Conservation (phyloP, 345 rosid species). For the Pugionium cornutum region DNA sequence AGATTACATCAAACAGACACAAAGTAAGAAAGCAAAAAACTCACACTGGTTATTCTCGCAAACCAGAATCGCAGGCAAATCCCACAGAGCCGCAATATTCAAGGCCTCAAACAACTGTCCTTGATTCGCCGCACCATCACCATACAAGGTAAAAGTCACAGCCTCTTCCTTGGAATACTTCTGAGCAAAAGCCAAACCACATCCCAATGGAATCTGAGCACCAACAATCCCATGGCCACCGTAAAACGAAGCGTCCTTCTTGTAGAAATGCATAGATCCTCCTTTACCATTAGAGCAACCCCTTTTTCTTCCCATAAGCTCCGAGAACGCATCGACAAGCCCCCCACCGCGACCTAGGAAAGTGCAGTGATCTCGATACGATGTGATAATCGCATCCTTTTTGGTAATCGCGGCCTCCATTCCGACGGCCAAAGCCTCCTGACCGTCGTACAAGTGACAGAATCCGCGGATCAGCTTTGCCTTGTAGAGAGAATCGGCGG, state of each 20-base stretch:
- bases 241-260: conserved; percentile 78
- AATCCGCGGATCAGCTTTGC: conserved; percentile 95
- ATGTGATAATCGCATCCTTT: conserved; percentile 78
- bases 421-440: conserved; percentile 88
- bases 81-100: conserved; percentile 93
- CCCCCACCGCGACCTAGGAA: conserved; percentile 86
- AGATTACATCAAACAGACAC: neutral
- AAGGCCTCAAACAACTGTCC: conserved; percentile 98
- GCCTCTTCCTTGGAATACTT: conserved; percentile 85
- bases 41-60: conserved; percentile 98
- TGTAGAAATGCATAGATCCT: conserved; percentile 97
- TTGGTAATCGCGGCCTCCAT: conserved; percentile 94
- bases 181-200: conserved; percentile 95
- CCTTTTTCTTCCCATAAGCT: conserved; percentile 91
- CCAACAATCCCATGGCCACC: conserved; percentile 99
- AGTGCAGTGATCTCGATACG: conserved; percentile 91
- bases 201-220: conserved; percentile 92
- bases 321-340: conserved; percentile 67
- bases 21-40: neutral
- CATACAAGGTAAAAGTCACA: conserved; percentile 81
- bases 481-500: conserved; percentile 96
- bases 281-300: conserved; percentile 95
- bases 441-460: conserved; percentile 97
- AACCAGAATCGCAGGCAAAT: conserved; percentile 86
- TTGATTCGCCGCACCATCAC: conserved; percentile 98